Percentiles rank a stretch among this genome's conserved stretches.
Conservation (phyloP, 495 filamentous ascomycete species). For the Tricharina praecox region DNA sequence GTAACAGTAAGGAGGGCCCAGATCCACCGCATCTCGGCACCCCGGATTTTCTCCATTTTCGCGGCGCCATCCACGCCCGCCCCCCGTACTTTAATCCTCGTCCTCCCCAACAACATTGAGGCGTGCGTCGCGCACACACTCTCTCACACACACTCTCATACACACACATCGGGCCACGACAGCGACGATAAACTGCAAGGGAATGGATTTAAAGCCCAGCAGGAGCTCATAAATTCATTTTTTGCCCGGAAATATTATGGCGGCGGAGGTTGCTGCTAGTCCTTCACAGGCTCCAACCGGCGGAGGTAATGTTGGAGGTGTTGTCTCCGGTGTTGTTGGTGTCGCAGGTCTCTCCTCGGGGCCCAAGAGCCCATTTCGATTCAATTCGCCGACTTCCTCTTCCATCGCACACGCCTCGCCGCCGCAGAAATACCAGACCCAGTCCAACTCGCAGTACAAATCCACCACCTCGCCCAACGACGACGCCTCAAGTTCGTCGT, state of each 20-base stretch:
- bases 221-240: neutral
- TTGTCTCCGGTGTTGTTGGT: neutral
- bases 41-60: slow-evolving; percentile 5
- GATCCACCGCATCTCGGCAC: slow-evolving; percentile 7
- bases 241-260: slow-evolving; percentile 12
- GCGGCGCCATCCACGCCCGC: neutral
- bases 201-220: neutral
- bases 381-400: slow-evolving; percentile 21
- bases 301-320: slow-evolving; percentile 1
- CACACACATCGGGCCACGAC: neutral
- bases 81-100: neutral
- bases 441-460: slow-evolving; percentile 22
- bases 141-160: neutral
- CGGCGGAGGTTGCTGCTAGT: slow-evolving; percentile 26
- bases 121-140: neutral
- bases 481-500: slow-evolving; percentile 28
- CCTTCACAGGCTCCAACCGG: slow-evolving; percentile 27
- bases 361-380: slow-evolving; percentile 24
- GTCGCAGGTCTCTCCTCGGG: slow-evolving; percentile 24
- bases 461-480: slow-evolving; percentile 25
- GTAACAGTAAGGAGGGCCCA: neutral
- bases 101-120: neutral
- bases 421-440: slow-evolving; percentile 10
- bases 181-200: neutral
- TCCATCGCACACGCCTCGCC: slow-evolving; percentile 22